Conservation (phyloP, 106 monocot species). For the Allium cepa region DNA sequence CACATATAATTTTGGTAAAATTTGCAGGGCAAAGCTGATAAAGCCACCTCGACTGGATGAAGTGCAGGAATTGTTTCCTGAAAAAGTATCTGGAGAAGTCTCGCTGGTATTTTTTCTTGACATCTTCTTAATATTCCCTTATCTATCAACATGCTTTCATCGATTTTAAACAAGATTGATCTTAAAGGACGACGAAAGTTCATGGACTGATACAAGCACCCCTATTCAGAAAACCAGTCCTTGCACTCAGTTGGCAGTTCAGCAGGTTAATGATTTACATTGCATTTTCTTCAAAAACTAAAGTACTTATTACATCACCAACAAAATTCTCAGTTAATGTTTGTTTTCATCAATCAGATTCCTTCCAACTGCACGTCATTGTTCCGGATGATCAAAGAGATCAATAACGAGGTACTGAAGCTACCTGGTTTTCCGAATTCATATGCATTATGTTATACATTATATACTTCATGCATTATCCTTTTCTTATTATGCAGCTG, state of each 20-base stretch:
- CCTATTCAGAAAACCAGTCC: too few species aligned
- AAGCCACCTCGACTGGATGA: constrained; percentile 26
- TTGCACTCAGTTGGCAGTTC: neutral
- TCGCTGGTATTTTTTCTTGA: neutral
- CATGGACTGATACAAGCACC: neutral
- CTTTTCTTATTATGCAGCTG: neutral
- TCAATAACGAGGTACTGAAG: neutral
- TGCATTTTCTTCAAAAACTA: neutral
- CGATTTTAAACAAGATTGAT: too few species aligned
- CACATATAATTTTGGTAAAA: neutral
- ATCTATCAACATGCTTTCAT: neutral
- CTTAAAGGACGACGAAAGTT: neutral
- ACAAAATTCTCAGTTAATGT: neutral
- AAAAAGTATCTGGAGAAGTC: neutral
- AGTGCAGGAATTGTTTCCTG: neutral
- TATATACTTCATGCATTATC: neutral
- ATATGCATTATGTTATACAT: too few species aligned
- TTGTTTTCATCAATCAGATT: neutral
- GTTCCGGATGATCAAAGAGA: neutral
- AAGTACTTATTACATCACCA: neutral
- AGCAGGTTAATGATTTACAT: neutral
- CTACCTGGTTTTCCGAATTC: neutral
- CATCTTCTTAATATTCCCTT: too few species aligned
- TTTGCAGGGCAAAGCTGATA: constrained; percentile 70
- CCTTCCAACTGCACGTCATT: neutral